phyloP scores from a whole-genome alignment of 2,329 filamentous ascomycete genomes.

The Diplocarpon rosae region DNA sequence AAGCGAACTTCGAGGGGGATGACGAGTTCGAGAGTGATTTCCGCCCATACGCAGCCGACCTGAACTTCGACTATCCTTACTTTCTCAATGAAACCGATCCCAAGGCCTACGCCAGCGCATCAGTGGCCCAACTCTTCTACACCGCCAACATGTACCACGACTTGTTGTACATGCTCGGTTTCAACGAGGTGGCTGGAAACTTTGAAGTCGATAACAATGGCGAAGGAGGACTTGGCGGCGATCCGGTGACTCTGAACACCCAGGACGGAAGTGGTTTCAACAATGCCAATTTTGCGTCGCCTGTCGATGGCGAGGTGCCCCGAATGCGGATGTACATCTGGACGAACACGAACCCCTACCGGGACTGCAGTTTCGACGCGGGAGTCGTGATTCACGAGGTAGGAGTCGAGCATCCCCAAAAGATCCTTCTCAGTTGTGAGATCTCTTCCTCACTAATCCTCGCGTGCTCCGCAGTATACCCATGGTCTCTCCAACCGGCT shows the following conservation, averaged over 20 bases:
- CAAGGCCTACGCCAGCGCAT: not conserved
- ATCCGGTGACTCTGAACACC: conserved; percentile 2
- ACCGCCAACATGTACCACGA: conserved; percentile 5
- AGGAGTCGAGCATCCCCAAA: no score
- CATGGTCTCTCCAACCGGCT: conserved; percentile 4
- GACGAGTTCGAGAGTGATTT: not conserved
- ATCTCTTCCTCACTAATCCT: no score
- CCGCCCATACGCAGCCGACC: not conserved
- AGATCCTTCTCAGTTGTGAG: no score
- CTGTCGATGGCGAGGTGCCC: not conserved
- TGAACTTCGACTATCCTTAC: not conserved
- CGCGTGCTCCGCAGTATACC: not conserved
- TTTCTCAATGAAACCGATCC: conserved; percentile 2
- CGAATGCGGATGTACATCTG: conserved; percentile 6
- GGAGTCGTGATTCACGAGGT: conserved; percentile 1
- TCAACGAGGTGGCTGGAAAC: conserved; percentile 3
- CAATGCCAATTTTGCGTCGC: conserved; percentile 3
- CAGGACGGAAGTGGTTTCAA: conserved; percentile 4
- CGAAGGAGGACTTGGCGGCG: conserved; percentile 1
- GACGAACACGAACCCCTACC: not conserved
- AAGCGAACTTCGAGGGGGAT: conserved; percentile 4
- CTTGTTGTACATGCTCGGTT: conserved; percentile 1
- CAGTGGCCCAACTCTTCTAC: conserved; percentile 3
- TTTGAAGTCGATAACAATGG: conserved; percentile 2
- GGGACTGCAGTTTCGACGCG: conserved; percentile 4